These are phyloP conservation scores for Tylopilus sp. DNA, from an alignment of 768 basidiomycete genomes.

Conservation along the genomic window DNA sequence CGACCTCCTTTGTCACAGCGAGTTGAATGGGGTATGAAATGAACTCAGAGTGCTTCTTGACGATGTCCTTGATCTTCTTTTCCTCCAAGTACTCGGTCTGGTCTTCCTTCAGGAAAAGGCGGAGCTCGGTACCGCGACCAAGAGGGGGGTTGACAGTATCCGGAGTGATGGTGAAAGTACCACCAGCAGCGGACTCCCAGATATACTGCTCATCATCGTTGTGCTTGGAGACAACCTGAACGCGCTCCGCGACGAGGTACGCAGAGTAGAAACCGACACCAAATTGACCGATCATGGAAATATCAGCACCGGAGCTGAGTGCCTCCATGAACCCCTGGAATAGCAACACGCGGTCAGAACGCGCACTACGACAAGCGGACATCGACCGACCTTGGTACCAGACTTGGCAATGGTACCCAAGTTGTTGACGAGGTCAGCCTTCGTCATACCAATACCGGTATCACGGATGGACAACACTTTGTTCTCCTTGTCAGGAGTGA, in stretches of 20 bases:
- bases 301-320: conserved; percentile 82
- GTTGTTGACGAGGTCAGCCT: conserved; percentile 99
- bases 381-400: conserved; percentile 70
- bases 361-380: background rate
- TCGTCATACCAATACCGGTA: conserved; percentile 99
- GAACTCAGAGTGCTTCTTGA: conserved; percentile 99
- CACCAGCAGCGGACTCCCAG: conserved; percentile 99
- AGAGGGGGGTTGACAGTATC: conserved; percentile 89
- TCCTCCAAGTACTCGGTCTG: conserved; percentile 99
- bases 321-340: conserved; percentile 98
- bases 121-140: conserved; percentile 91
- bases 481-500: conserved; percentile 94
- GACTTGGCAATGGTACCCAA: conserved; percentile 95
- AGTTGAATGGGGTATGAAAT: conserved; percentile 99
- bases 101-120: conserved; percentile 95
- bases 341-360: conserved; percentile 7
- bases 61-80: conserved; percentile 98
- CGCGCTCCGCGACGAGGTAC: conserved; percentile 97
- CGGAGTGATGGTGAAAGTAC: conserved; percentile 97
- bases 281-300: conserved; percentile 98
- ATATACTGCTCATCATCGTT: conserved; percentile 99
- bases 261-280: conserved; percentile 99
- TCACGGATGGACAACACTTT: conserved; percentile 90
- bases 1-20: conserved; percentile 97
- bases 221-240: conserved; percentile 99